Conservation (phyloP, 306 rosid genomes). For the Rosa persica region DNA sequence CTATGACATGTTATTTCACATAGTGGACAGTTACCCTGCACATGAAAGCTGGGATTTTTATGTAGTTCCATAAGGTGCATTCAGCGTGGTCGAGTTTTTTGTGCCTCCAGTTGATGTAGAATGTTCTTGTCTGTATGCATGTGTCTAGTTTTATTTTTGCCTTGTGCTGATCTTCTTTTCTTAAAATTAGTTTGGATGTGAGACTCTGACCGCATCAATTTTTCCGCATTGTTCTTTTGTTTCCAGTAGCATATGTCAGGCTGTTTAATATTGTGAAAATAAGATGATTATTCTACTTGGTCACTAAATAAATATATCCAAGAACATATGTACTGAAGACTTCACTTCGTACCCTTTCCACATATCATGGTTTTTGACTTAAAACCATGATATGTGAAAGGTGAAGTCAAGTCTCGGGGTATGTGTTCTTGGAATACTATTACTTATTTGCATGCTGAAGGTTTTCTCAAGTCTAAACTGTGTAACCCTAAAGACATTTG, state of each 20-base stretch:
- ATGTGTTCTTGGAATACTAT: background rate
- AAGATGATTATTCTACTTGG: background rate
- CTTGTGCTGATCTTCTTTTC: background rate
- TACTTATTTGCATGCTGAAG: background rate
- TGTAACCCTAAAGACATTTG: background rate
- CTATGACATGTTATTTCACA: background rate
- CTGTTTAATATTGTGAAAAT: background rate
- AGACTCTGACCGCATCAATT: background rate
- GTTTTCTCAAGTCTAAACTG: background rate
- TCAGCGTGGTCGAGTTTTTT: background rate
- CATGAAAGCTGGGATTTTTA: background rate
- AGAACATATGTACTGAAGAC: background rate
- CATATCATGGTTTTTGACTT: background rate
- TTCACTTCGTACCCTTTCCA: background rate
- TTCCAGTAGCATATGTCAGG: background rate
- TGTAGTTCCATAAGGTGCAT: background rate
- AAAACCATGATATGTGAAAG: background rate
- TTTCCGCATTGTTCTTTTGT: background rate
- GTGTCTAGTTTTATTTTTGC: background rate
- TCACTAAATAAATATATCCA: background rate
- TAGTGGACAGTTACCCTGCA: background rate
- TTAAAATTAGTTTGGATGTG: background rate
- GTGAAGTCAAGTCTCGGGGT: too few species aligned
- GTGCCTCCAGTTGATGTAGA: background rate
- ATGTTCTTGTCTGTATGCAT: background rate